Conservation (phyloP, 2,329 filamentous ascomycete genomes). For the Neonectria coccinea region DNA sequence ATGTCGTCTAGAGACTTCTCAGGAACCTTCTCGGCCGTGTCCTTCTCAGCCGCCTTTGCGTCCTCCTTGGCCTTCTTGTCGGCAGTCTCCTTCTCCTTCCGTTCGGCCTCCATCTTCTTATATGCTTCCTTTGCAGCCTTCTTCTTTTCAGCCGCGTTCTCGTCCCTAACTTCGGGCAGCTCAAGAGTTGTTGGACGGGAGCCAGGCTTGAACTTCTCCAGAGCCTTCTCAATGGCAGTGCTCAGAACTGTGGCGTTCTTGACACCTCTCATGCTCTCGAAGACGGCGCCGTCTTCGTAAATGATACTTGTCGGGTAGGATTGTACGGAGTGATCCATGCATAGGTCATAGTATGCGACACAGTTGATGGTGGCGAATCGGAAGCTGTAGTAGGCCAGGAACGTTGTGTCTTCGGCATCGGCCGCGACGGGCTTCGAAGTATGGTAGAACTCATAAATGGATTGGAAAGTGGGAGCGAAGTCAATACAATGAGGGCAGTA, state of each 20-base stretch:
- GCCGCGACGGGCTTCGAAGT: conserved; percentile 79
- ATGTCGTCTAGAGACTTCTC: conserved; percentile 36
- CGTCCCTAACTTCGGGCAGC: conserved; percentile 22
- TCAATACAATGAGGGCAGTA: conserved; percentile 79
- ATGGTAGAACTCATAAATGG: conserved; percentile 93
- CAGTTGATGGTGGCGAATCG: conserved; percentile 90
- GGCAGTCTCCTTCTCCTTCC: conserved; percentile 20
- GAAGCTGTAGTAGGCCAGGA: conserved; percentile 88
- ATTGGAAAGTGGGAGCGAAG: conserved; percentile 89
- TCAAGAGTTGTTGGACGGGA: conserved; percentile 74
- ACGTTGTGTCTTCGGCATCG: conserved; percentile 68
- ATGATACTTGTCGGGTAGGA: conserved; percentile 83
- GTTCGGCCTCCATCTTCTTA: conserved; percentile 46
- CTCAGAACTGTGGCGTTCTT: conserved; percentile 76
- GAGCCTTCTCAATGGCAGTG: conserved; percentile 76
- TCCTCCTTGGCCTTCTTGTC: conserved; percentile 36
- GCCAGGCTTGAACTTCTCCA: conserved; percentile 84
- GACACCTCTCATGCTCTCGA: conserved; percentile 72
- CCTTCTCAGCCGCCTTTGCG: conserved; percentile 31
- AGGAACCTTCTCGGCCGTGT: conserved; percentile 24
- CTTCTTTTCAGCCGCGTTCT: conserved; percentile 32
- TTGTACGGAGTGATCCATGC: conserved; percentile 72
- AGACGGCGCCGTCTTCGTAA: conserved; percentile 80
- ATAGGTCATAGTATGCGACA: conserved; percentile 83
- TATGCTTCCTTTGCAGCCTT: conserved; percentile 47